Percentiles rank a stretch among this genome's conserved stretches.
These are phyloP conservation scores for Cyanidium caldarium DNA, from an alignment of 23 red algal genomes.

Conservation along the genomic window DNA sequence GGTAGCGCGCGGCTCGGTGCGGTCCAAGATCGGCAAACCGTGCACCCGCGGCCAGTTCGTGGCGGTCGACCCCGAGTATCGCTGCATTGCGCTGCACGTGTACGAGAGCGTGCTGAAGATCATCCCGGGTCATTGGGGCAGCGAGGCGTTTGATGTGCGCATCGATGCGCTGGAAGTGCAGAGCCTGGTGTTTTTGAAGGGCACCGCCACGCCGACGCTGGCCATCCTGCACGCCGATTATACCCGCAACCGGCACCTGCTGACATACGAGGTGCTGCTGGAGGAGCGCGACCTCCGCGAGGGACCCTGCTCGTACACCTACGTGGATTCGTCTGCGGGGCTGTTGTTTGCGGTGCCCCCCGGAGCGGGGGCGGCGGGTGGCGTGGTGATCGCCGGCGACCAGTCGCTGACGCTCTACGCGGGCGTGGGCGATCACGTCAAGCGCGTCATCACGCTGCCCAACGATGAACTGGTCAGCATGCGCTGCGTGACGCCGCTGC, in stretches of 20 bases:
- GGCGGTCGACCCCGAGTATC: conserved; percentile 50
- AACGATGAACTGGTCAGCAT: background rate
- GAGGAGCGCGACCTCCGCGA: conserved; percentile 43
- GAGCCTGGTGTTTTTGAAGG: conserved; percentile 82
- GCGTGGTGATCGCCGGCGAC: conserved; percentile 61
- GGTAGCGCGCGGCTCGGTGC: conserved; percentile 43
- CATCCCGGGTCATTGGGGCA: conserved; percentile 43
- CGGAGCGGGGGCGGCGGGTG: conserved; percentile 7
- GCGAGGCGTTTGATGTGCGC: conserved; percentile 81
- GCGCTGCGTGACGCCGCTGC: background rate
- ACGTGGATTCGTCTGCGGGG: conserved; percentile 30
- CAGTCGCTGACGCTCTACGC: conserved; percentile 30
- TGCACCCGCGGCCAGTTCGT: conserved; percentile 25
- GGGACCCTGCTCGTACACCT: conserved; percentile 21
- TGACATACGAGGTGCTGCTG: conserved; percentile 45
- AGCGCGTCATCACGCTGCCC: background rate
- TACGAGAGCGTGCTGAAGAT: conserved; percentile 65
- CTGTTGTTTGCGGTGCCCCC: conserved; percentile 63
- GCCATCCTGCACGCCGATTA: conserved; percentile 41
- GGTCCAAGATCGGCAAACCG: conserved; percentile 33
- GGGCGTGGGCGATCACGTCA: background rate
- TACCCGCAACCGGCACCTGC: conserved; percentile 24
- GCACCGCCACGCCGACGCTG: conserved; percentile 36
- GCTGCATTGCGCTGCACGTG: conserved; percentile 59
- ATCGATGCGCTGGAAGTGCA: conserved; percentile 39